Base-by-base conservation (phyloP, 2,329 filamentous ascomycete genomes). In the Aspergillus sergii region DNA sequence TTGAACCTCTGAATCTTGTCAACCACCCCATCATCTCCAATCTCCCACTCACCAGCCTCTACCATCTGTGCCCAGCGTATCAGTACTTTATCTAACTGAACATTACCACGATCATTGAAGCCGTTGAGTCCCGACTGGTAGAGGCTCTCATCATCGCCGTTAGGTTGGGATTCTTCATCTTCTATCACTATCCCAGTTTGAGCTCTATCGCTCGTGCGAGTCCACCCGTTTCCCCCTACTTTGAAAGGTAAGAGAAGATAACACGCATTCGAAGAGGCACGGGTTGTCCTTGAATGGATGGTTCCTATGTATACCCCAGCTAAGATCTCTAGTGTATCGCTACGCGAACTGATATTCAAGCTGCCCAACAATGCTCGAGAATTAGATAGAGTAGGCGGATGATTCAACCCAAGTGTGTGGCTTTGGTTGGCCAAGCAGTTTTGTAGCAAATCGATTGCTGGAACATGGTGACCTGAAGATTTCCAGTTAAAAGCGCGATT, bases 81-180 rank as follows among this genome's bases (percentile, higher is more conserved):
- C 10, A 61, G 12, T 10, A 59, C 36, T 19, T 61, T 59, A 26
- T 64, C 4, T 3, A 64, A 36, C n/a, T 61, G 39, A 19, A 60
- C 28, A 1, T 8, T 14, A 8, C 45, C 9, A 16, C 34, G 1
- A 28, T 14, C 2, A 14, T 30, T 19, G 3, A 26, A 30, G 21
- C 23, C 21, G 45, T 28, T 57, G 23, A 41, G 28, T n/a, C 54
- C 34, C 16, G 9, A 30, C 45, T 57, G 45, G 51, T 63, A 53
- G 7, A 60, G n/a, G 7, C 46, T 19, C 8, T 30, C 5, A 8
- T 43, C 4, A n/a, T 28, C n/a, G 14, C 28, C 45, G 23, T 28
- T 2, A 6, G 26, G 14, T 2, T 32, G 3, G 19, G 21, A 21
- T 10, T 6, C 11, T 12, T 50, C 14, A 12, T 26, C 2, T 0